Base-by-base conservation (phyloP, 805 yeast species). In the Myxozyma neotropica region DNA sequence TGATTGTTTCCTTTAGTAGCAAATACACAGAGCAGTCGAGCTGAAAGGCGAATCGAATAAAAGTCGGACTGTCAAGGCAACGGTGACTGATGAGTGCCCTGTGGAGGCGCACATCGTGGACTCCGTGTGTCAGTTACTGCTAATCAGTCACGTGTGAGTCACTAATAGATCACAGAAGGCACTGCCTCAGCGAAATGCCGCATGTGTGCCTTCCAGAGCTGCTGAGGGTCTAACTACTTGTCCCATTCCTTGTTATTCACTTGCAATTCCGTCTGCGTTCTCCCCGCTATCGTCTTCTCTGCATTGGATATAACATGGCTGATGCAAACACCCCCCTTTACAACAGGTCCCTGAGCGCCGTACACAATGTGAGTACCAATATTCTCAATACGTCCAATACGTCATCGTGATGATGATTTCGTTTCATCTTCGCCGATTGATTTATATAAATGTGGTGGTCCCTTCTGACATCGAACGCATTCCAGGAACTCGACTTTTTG, bases 281-380 rank as follows among this genome's bases (percentile, higher is more conserved):
- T n/a, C n/a, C n/a, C n/a, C n/a, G n/a, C n/a, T n/a, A n/a, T n/a
- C n/a, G n/a, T n/a, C n/a, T n/a, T n/a, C n/a, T n/a, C n/a, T n/a
- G n/a, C n/a, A n/a, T 29, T 29, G 33, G 6, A 38, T 31, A 26
- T 19, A 36, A 31, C 21, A 63, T 63, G 67, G 58, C 66, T 15
- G 64, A 61, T 39, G 44, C 53, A 31, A 62, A 62, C 36, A 31
- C 57, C 7, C 61, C 57, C 10, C 47, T 63, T 12, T 82, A 88
- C 62, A 89, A 89, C 76, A 84, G 96, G 67, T 88, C 96, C 3
- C 76, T 90, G 63, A 82, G 91, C 1, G 86, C 87, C 4, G 76
- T 90, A 62, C 75, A 85, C 75, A 83, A 88, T 73, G 70, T 74
- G 67, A 54, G 76, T 70, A n/a, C n/a, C n/a, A n/a, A n/a, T n/a